Conservation (phyloP, 106 monocot species). For the Chionographis japonica region DNA sequence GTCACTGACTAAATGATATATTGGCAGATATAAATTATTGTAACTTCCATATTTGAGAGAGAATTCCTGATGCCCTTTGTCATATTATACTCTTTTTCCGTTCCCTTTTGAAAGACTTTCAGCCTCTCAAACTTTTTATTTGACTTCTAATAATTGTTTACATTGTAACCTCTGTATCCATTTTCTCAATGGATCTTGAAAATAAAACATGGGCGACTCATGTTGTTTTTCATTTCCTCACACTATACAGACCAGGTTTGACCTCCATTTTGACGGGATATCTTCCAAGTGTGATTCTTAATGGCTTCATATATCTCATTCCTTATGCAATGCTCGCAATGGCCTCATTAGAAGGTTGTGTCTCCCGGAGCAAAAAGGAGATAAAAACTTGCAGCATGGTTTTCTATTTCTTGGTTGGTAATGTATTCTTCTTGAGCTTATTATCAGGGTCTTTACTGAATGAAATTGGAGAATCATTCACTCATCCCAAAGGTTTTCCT, state of each 20-base stretch:
- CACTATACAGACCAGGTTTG: constrained; percentile 61
- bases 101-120: too few species aligned
- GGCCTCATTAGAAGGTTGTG: constrained; percentile 54
- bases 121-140: too few species aligned
- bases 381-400: constrained; percentile 79
- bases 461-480: constrained; percentile 75
- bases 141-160: too few species aligned
- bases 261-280: constrained; percentile 65
- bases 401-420: constrained; percentile 80
- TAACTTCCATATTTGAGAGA: too few species aligned
- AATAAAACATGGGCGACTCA: not conserved
- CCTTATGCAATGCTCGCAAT: constrained; percentile 67
- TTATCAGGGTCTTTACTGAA: constrained; percentile 67
- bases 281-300: constrained; percentile 71
- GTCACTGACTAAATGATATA: too few species aligned
- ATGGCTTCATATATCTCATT: constrained; percentile 68
- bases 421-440: constrained; percentile 79
- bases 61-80: too few species aligned
- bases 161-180: not conserved
- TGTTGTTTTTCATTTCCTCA: not conserved
- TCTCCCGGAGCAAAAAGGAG: constrained; percentile 55
- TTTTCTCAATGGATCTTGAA: not conserved
- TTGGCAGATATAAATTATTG: too few species aligned
- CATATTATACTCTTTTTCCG: too few species aligned
- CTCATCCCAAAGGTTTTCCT: constrained; percentile 61